phyloP scores from a whole-genome alignment of 2,329 filamentous ascomycete species.

The Cercospora zeina region DNA sequence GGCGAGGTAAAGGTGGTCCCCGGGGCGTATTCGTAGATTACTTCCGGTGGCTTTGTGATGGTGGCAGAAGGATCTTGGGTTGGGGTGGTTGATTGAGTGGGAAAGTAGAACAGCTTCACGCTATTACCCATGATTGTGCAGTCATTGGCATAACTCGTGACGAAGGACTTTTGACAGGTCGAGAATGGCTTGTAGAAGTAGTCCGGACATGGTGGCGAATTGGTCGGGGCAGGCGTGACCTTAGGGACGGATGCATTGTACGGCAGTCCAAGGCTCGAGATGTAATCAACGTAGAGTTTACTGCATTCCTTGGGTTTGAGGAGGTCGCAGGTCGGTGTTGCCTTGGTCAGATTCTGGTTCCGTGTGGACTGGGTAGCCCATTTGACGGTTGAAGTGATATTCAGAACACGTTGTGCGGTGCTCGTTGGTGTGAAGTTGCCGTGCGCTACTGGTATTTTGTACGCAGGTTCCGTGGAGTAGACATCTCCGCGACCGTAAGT shows the following conservation, averaged over 20 bases:
- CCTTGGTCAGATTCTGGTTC: neutral
- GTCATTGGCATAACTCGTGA: slow-evolving; percentile 7
- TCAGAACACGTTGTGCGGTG: slow-evolving; percentile 18
- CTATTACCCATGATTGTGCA: slow-evolving; percentile 28
- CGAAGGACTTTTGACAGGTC: slow-evolving; percentile 16
- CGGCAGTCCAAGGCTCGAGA: slow-evolving; percentile 26
- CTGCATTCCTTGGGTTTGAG: slow-evolving; percentile 25
- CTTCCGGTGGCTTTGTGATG: slow-evolving; percentile 12
- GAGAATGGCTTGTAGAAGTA: slow-evolving; percentile 23
- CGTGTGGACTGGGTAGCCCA: neutral
- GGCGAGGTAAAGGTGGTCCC: slow-evolving; percentile 31
- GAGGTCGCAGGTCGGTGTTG: slow-evolving; percentile 14
- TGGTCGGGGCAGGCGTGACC: slow-evolving; percentile 28
- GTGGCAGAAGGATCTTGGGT: slow-evolving; percentile 6
- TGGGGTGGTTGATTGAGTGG: slow-evolving; percentile 16
- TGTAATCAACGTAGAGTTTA: slow-evolving; percentile 27
- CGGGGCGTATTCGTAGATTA: slow-evolving; percentile 21
- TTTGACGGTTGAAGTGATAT: slow-evolving; percentile 16
- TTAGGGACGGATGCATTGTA: slow-evolving; percentile 25
- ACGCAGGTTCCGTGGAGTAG: slow-evolving; percentile 23
- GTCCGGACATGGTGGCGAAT: slow-evolving; percentile 26
- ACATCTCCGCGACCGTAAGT: slow-evolving; percentile 29
- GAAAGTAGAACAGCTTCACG: slow-evolving; percentile 31
- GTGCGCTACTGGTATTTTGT: slow-evolving; percentile 24
- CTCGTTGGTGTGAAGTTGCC: slow-evolving; percentile 25